Conservation (phyloP, 495 filamentous ascomycete genomes). For the Aspergillus incahuasiensis region DNA sequence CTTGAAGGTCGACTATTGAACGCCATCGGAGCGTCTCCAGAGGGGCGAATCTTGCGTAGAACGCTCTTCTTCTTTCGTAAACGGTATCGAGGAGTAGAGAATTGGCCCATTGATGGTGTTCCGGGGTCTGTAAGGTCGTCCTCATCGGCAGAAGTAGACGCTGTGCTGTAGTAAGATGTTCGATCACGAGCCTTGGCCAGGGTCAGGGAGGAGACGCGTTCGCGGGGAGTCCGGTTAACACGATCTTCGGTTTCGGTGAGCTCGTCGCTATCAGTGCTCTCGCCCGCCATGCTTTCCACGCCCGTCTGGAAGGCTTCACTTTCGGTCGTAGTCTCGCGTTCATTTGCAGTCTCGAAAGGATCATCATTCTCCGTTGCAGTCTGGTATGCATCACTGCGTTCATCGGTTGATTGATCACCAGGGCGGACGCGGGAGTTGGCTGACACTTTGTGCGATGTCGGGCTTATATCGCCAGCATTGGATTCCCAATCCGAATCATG, state of each 20-base stretch:
- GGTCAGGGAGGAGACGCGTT: slow-evolving; percentile 35
- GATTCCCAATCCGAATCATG: slow-evolving; percentile 92
- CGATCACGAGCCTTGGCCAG: slow-evolving; percentile 51
- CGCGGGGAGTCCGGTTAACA: slow-evolving; percentile 41
- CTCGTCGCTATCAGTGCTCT: slow-evolving; percentile 64
- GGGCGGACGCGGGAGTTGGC: slow-evolving; percentile 16
- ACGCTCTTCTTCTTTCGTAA: slow-evolving; percentile 62
- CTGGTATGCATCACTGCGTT: slow-evolving; percentile 67
- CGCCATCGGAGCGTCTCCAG: slow-evolving; percentile 59
- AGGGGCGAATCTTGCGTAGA: slow-evolving; percentile 57
- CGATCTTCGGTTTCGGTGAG: slow-evolving; percentile 82
- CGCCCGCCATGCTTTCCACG: slow-evolving; percentile 72
- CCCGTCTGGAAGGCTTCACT: slow-evolving; percentile 95
- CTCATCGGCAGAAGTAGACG: slow-evolving; percentile 82
- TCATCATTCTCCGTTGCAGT: slow-evolving; percentile 82
- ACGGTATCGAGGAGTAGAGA: slow-evolving; percentile 62
- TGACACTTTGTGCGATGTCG: slow-evolving; percentile 29
- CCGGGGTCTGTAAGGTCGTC: slow-evolving; percentile 52
- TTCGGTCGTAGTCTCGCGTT: slow-evolving; percentile 69
- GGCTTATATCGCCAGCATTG: slow-evolving; percentile 50
- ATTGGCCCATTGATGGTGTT: slow-evolving; percentile 58
- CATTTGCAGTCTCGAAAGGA: slow-evolving; percentile 77
- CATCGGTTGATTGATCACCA: slow-evolving; percentile 30
- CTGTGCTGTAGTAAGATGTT: slow-evolving; percentile 77
- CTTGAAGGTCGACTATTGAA: slow-evolving; percentile 45